Evolutionary conservation across 2,329 filamentous ascomycete species (phyloP).

Genomic region (Pezicula neosporulosa): DNA sequence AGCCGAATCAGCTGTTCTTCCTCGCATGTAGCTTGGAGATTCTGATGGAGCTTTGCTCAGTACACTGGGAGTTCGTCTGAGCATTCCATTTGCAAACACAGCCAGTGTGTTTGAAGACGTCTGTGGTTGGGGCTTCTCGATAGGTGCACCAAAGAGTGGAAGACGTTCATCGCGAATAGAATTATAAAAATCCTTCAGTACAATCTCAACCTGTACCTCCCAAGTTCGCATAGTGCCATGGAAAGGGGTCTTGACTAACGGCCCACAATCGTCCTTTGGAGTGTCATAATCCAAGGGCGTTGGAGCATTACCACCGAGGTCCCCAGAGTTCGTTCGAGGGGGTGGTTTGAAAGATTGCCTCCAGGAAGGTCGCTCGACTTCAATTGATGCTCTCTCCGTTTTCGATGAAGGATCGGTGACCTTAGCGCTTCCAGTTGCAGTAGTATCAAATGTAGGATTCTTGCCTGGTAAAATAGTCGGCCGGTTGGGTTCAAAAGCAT

Average conservation of each 20-base stretch:
- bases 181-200: constrained; percentile 86
- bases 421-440: constrained; percentile 11
- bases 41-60: constrained; percentile 93
- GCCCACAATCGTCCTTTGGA: constrained; percentile 58
- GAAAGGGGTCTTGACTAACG: constrained; percentile 75
- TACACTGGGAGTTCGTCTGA: constrained; percentile 85
- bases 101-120: constrained; percentile 63
- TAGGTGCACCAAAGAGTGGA: constrained; percentile 73
- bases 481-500: constrained; percentile 52
- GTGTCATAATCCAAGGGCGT: constrained; percentile 32
- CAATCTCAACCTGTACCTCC: constrained; percentile 86
- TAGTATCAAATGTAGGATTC: constrained; percentile 19
- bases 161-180: constrained; percentile 87
- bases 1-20: constrained; percentile 56
- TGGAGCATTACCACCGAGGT: constrained; percentile 34
- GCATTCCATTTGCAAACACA: constrained; percentile 61
- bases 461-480: constrained; percentile 48
- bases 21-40: constrained; percentile 63
- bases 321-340: constrained; percentile 19
- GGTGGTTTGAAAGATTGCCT: constrained; percentile 28
- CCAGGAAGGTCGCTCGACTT: constrained; percentile 29
- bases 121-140: constrained; percentile 35
- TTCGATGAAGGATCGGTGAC: constrained; percentile 10
- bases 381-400: constrained; percentile 24
- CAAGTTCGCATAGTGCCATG: constrained; percentile 73